These are phyloP conservation scores for Tylopilus sp. DNA, from an alignment of 768 basidiomycete genomes.

Conservation along the genomic window DNA sequence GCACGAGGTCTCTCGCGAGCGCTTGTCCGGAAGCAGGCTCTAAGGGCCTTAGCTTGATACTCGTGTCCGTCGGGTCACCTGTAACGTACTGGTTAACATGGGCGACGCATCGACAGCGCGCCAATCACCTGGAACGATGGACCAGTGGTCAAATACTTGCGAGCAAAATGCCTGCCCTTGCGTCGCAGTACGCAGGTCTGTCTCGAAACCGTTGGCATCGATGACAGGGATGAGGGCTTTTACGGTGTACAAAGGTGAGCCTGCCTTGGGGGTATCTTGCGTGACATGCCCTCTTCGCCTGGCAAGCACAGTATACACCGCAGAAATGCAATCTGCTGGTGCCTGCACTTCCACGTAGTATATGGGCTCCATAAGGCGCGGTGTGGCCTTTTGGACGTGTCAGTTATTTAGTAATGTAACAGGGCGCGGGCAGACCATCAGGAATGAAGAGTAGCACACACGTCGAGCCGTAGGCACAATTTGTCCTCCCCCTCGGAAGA, in stretches of 20 bases:
- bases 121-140: slow-evolving; percentile 86
- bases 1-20: slow-evolving; percentile 88
- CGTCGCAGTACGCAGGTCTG: slow-evolving; percentile 94
- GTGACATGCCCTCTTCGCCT: slow-evolving; percentile 98
- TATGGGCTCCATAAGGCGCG: slow-evolving; percentile 93
- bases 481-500: slow-evolving; percentile 97
- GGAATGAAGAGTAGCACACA: slow-evolving; percentile 98
- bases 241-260: slow-evolving; percentile 95
- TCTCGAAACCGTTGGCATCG: slow-evolving; percentile 98
- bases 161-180: slow-evolving; percentile 99
- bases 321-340: slow-evolving; percentile 97
- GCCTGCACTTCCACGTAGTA: slow-evolving; percentile 99
- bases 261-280: slow-evolving; percentile 96
- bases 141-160: slow-evolving; percentile 98
- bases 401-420: not conserved
- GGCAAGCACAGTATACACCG: slow-evolving; percentile 98
- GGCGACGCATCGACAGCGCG: not conserved
- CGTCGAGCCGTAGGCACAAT: slow-evolving; percentile 98
- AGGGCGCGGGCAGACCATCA: slow-evolving; percentile 61
- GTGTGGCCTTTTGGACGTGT: slow-evolving; percentile 67
- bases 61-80: slow-evolving; percentile 98
- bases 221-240: slow-evolving; percentile 98
- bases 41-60: slow-evolving; percentile 91
- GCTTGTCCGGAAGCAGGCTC: slow-evolving; percentile 98
- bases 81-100: slow-evolving; percentile 1